Evolutionary conservation across 768 basidiomycete genomes (phyloP).

Genomic region (Mycena rosella): DNA sequence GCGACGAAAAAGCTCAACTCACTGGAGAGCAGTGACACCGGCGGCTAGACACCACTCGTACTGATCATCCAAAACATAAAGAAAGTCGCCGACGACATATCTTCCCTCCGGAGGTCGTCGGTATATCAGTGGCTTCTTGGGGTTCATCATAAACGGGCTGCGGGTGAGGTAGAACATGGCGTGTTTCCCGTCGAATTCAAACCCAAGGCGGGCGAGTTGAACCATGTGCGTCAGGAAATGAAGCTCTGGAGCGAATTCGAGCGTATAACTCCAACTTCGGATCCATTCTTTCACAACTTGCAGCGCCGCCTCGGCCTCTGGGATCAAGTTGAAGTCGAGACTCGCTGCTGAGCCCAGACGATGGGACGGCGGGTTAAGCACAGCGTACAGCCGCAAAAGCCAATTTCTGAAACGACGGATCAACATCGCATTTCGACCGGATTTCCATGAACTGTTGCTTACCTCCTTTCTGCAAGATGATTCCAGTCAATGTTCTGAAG

Average conservation of each 20-base stretch:
- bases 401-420: slow-evolving; percentile 51
- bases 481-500: slow-evolving; percentile 34
- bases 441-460: neutral
- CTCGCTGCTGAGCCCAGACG: slow-evolving; percentile 57
- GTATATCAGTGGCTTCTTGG: slow-evolving; percentile 34
- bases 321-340: slow-evolving; percentile 52
- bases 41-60: slow-evolving; percentile 42
- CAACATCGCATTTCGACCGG: neutral
- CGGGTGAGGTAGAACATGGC: slow-evolving; percentile 51
- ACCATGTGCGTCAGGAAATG: slow-evolving; percentile 57
- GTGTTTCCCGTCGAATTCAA: slow-evolving; percentile 51
- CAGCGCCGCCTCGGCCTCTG: slow-evolving; percentile 52
- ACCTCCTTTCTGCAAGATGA: slow-evolving; percentile 39
- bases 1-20: slow-evolving; percentile 34
- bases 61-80: slow-evolving; percentile 45
- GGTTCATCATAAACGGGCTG: slow-evolving; percentile 42
- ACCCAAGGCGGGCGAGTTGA: slow-evolving; percentile 52
- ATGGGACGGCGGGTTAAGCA: slow-evolving; percentile 60
- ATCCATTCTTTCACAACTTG: slow-evolving; percentile 61
- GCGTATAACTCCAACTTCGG: slow-evolving; percentile 52
- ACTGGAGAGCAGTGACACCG: slow-evolving; percentile 59
- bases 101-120: slow-evolving; percentile 18
- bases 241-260: slow-evolving; percentile 41
- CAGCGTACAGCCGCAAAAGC: slow-evolving; percentile 61
- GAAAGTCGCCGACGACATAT: slow-evolving; percentile 49